phyloP scores from a whole-genome alignment of 2,329 filamentous ascomycete species.

The Knoxdaviesia capensis region DNA sequence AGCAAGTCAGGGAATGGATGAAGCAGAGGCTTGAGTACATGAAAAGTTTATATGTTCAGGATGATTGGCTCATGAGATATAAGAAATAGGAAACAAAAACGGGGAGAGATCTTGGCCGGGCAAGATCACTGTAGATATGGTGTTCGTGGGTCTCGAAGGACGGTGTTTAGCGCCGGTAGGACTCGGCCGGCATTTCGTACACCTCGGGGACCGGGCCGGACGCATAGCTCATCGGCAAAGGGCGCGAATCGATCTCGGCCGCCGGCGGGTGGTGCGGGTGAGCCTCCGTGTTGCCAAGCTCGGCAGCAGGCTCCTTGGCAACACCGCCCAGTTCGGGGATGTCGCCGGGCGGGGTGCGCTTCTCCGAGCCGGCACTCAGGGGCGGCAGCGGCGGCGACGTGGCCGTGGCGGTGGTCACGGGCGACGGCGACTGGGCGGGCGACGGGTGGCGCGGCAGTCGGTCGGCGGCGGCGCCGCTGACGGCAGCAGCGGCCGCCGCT shows the following conservation, averaged over 20 bases:
- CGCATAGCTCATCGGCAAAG: slow-evolving; percentile 12
- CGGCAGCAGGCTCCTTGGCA: slow-evolving; percentile 2
- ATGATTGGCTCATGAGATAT: too few species aligned
- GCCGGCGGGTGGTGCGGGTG: slow-evolving; percentile 16
- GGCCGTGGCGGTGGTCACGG: neutral
- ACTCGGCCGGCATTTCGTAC: slow-evolving; percentile 21
- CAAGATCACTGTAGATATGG: too few species aligned
- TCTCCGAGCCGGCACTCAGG: slow-evolving; percentile 1
- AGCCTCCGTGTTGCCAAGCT: slow-evolving; percentile 9
- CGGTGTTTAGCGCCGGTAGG: slow-evolving; percentile 7
- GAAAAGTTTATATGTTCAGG: too few species aligned
- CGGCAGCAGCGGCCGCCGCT: slow-evolving; percentile 3
- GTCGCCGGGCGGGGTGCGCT: neutral
- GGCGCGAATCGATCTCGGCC: slow-evolving; percentile 18
- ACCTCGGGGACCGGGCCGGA: slow-evolving; percentile 13
- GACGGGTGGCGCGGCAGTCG: slow-evolving; percentile 9
- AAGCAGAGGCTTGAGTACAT: too few species aligned
- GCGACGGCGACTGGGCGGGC: slow-evolving; percentile 5
- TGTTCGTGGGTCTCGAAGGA: too few species aligned
- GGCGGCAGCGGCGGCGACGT: slow-evolving; percentile 3
- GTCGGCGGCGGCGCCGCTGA: slow-evolving; percentile 6
- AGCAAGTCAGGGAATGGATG: too few species aligned
- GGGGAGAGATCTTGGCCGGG: too few species aligned
- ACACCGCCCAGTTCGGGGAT: neutral
- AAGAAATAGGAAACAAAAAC: too few species aligned